These are phyloP conservation scores for Sporisorium scitamineum DNA, from an alignment of 1,284 basidiomycete genomes.

Conservation along the genomic window DNA sequence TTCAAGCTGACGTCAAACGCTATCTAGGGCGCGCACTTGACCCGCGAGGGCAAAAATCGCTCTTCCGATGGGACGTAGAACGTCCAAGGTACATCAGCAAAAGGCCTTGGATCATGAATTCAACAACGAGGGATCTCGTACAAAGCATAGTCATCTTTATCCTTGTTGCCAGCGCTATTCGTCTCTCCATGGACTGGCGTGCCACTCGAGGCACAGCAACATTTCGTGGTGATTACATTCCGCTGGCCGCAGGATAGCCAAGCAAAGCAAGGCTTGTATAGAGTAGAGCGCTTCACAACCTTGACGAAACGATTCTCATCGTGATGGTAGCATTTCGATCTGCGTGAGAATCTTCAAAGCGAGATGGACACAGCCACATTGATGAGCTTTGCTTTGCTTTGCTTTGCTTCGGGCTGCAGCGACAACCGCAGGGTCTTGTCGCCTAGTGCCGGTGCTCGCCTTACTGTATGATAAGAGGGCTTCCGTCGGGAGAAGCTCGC, in stretches of 20 bases:
- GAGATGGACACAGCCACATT: no score
- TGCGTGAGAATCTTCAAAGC: no score
- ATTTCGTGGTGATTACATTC: background rate
- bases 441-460: no score
- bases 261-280: no score
- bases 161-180: background rate
- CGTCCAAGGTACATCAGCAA: constrained; percentile 12
- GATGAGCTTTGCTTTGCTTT: no score
- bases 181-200: background rate
- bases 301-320: no score
- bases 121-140: constrained; percentile 10
- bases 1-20: background rate
- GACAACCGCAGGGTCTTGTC: no score
- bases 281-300: no score
- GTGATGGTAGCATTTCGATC: no score
- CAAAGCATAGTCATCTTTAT: background rate
- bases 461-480: no score
- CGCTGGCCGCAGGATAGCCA: background rate
- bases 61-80: constrained; percentile 16
- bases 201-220: background rate
- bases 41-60: background rate
- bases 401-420: no score
- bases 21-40: background rate
- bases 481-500: no score
- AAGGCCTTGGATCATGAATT: constrained; percentile 23